phyloP scores from a whole-genome alignment of 306 rosid species.

The Rosa persica region DNA sequence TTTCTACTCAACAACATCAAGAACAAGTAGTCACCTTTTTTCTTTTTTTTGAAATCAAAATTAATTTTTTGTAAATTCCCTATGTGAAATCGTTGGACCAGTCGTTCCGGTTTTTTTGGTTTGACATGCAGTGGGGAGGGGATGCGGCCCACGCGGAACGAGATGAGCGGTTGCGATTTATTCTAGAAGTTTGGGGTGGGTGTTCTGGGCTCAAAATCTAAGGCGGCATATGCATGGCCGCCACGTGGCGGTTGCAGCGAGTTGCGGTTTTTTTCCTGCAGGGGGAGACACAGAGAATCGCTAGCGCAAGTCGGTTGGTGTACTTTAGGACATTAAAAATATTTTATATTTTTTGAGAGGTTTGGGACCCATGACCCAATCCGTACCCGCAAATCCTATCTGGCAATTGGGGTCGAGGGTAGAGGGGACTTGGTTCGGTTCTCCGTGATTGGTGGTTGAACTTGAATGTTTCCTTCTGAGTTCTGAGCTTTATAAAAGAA shows the following conservation, averaged over 20 bases:
- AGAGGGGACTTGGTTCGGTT: neutral
- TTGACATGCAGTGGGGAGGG: neutral
- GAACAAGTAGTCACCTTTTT: neutral
- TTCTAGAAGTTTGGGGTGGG: neutral
- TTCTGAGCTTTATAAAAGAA: neutral
- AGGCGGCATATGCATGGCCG: constrained; percentile 14
- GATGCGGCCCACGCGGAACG: neutral
- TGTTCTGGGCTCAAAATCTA: neutral
- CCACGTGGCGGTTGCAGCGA: constrained; percentile 16
- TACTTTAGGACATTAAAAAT: neutral
- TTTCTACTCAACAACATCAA: neutral
- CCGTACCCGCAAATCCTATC: neutral
- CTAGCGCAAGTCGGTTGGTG: neutral
- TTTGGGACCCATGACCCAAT: neutral
- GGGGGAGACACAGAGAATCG: neutral
- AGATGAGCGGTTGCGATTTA: neutral
- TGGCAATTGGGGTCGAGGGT: neutral
- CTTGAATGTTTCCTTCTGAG: neutral
- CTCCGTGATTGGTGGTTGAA: constrained; percentile 25
- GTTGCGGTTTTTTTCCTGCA: neutral
- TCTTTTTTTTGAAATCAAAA: neutral
- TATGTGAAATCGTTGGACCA: constrained; percentile 13
- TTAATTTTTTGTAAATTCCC: constrained; percentile 18
- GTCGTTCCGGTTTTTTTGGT: neutral
- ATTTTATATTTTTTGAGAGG: neutral